Base-by-base conservation (phyloP, 139 green algal species). In the Volvox reticuliferus region DNA sequence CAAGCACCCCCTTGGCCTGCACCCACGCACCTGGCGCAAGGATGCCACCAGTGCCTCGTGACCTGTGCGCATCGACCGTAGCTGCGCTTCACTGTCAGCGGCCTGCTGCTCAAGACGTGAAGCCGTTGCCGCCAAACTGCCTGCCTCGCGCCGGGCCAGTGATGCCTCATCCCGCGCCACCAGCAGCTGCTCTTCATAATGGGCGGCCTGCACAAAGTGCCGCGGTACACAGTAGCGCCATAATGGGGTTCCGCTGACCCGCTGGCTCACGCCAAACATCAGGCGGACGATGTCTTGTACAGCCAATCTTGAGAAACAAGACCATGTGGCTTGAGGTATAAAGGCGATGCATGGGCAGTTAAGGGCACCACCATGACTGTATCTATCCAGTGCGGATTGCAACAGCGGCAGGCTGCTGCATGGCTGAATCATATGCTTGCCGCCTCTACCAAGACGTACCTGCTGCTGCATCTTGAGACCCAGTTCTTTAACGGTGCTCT, bases 151-250 rank as follows among this genome's bases (percentile, higher is more conserved):
- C 33, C 76, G 55, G 1, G 62, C 87, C 87, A 91, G 22, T 1
- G 87, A 65, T 28, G 87, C 76, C 33, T 86, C 87, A 12, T 91
- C 87, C 1, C 87, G 87, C 0, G 61, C 87, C 5, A 55, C 76
- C 24, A 79, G 35, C n/a, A 91, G 62, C 87, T 86, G 76, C 61
- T 85, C 87, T 77, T 91, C 87, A 35, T 86, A 91, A 28, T 86
- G 33, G 9, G 76, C 61, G 1, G 87, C 87, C 87, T 91, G 87
- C 6, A 0, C 33, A 55, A 5, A 55, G 44, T 55, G 44, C 44
- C 44, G 44, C 5, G 44, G 44, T 55, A 14, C 44, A 55, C 44
- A 55, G 44, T 9, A 9, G 44, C 5, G 9, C 44, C 44, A 55
- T 14, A 55, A 55, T 55, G 44, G 44, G 44, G 44, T 55, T 55